phyloP scores from a whole-genome alignment of 768 basidiomycete species.

The Pulveroboletus sp. region DNA sequence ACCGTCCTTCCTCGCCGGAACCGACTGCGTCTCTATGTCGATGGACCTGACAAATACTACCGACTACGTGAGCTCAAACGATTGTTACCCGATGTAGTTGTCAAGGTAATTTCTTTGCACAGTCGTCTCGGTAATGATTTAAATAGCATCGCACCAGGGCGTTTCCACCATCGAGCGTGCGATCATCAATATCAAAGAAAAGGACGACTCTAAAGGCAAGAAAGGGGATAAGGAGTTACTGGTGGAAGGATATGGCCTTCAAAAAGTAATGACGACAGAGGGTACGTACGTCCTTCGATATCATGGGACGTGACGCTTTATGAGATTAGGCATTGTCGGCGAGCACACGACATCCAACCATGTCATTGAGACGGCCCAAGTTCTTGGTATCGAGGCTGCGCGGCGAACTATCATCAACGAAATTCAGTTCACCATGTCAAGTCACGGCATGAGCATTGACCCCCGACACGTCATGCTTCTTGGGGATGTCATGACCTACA shows the following conservation, averaged over 20 bases:
- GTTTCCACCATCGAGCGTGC: constrained; percentile 86
- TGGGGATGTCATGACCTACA: constrained; percentile 98
- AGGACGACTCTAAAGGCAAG: constrained; percentile 72
- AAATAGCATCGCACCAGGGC: constrained; percentile 48
- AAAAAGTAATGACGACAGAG: constrained; percentile 96
- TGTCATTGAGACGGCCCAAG: constrained; percentile 92
- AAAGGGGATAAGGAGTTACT: constrained; percentile 90
- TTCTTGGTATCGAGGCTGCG: constrained; percentile 98
- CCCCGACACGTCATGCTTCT: constrained; percentile 98
- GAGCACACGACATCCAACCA: constrained; percentile 93
- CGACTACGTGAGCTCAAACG: constrained; percentile 85
- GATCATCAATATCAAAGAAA: constrained; percentile 94
- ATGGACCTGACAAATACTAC: constrained; percentile 77
- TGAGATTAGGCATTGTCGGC: constrained; percentile 76
- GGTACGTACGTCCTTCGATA: constrained; percentile 44
- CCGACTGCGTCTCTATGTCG: constrained; percentile 77
- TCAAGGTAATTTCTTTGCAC: constrained; percentile 58
- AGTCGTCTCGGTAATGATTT: not conserved
- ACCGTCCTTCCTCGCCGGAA: constrained; percentile 72
- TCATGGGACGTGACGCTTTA: not conserved
- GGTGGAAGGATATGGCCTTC: constrained; percentile 95
- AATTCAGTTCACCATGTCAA: constrained; percentile 95
- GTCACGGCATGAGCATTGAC: constrained; percentile 98
- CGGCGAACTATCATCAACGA: constrained; percentile 93
- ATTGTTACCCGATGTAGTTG: constrained; percentile 78